These are phyloP conservation scores for Orbilia oligospora DNA, from an alignment of 2,329 filamentous ascomycete species.

Conservation along the genomic window DNA sequence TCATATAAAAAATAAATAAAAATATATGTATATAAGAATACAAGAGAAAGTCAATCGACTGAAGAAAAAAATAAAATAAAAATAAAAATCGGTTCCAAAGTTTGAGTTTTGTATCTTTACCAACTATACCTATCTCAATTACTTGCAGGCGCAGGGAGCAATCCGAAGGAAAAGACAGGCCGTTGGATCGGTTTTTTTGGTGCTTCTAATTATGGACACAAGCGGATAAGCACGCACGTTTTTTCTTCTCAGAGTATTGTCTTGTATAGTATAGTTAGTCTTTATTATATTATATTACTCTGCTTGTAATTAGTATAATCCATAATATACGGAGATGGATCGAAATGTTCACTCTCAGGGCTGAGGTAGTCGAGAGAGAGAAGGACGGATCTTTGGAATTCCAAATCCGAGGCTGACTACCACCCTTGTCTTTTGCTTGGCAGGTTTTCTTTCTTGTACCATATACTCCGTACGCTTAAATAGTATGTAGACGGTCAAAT, in stretches of 20 bases:
- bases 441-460: not conserved
- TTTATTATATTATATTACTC: not conserved
- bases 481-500: too few species aligned
- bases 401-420: constrained; percentile 53
- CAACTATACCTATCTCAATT: not conserved
- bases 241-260: not conserved
- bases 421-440: constrained; percentile 21
- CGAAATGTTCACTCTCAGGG: not conserved
- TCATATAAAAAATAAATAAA: not conserved
- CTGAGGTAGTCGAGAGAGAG: not conserved
- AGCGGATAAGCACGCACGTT: constrained; percentile 25
- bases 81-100: constrained; percentile 3
- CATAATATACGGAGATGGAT: too few species aligned
- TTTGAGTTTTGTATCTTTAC: constrained; percentile 13
- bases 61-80: not conserved
- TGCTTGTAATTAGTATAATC: not conserved
- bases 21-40: too few species aligned
- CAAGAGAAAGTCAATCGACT: too few species aligned
- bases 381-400: constrained; percentile 28
- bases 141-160: too few species aligned
- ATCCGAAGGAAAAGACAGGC: too few species aligned
- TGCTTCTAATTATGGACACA: constrained; percentile 43
- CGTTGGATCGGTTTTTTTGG: too few species aligned
- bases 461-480: too few species aligned
- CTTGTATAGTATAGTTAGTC: too few species aligned